Percentiles rank a stretch among this genome's conserved stretches.
Evolutionary conservation across 306 rosid genomes (phyloP).

Genomic region (Casuarina glauca): DNA sequence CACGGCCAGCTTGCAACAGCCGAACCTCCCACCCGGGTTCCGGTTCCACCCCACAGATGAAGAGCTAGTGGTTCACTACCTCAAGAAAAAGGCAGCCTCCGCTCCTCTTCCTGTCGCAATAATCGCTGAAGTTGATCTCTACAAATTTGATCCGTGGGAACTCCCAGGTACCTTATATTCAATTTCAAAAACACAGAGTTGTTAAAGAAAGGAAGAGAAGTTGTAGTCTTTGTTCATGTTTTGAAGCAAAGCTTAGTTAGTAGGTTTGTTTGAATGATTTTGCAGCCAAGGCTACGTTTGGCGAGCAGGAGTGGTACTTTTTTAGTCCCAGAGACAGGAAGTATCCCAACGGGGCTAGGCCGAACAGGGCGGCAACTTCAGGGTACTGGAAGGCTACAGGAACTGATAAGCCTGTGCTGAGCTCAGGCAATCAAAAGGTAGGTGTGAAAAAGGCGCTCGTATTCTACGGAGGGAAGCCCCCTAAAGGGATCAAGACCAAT

Average conservation of each 20-base stretch:
- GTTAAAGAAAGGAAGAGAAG: neutral
- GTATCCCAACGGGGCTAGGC: slow-evolving; percentile 94
- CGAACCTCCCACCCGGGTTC: slow-evolving; percentile 87
- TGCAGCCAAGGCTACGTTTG: slow-evolving; percentile 90
- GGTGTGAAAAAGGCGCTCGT: slow-evolving; percentile 96
- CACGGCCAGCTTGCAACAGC: slow-evolving; percentile 53
- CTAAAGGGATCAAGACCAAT: slow-evolving; percentile 83
- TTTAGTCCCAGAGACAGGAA: slow-evolving; percentile 94
- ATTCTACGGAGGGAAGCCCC: slow-evolving; percentile 93
- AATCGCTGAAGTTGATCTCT: slow-evolving; percentile 90
- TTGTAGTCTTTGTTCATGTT: neutral
- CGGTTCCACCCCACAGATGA: slow-evolving; percentile 98
- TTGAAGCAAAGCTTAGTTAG: neutral
- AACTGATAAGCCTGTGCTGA: slow-evolving; percentile 85
- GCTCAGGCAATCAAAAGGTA: slow-evolving; percentile 60
- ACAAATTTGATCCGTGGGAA: slow-evolving; percentile 98
- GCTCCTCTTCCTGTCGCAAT: slow-evolving; percentile 74
- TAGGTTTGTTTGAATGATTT: neutral
- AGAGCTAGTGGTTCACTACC: slow-evolving; percentile 92
- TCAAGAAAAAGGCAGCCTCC: slow-evolving; percentile 68
- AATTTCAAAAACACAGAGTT: slow-evolving; percentile 1
- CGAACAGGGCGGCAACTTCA: slow-evolving; percentile 87
- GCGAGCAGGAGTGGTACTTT: slow-evolving; percentile 94
- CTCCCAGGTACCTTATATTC: slow-evolving; percentile 58
- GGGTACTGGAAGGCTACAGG: slow-evolving; percentile 99